Evolutionary conservation across 345 rosid species (phyloP).

Genomic region (Populus ilicifolia): DNA sequence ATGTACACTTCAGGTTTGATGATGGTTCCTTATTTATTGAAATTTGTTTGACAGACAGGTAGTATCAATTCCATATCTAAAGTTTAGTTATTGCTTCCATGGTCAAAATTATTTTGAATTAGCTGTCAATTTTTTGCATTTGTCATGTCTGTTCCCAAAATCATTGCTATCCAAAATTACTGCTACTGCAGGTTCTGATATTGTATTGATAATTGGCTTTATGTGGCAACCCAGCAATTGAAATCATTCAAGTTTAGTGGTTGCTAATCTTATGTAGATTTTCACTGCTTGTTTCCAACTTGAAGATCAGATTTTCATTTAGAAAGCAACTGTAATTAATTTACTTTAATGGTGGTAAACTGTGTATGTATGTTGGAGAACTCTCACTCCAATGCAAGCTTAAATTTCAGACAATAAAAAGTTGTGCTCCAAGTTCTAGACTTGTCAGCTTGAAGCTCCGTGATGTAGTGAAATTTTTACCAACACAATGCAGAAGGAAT

Average conservation of each 20-base stretch:
- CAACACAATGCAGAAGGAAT: background rate
- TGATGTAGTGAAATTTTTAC: background rate
- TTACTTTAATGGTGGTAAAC: background rate
- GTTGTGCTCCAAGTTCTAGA: background rate
- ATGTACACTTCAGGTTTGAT: conserved; percentile 80
- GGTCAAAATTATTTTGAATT: background rate
- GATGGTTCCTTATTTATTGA: conserved; percentile 8
- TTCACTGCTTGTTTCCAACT: background rate
- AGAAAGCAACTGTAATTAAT: background rate
- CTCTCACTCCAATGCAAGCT: background rate
- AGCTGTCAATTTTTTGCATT: background rate
- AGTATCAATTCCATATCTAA: background rate
- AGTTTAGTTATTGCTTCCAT: background rate
- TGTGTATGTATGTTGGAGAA: background rate
- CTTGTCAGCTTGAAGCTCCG: background rate
- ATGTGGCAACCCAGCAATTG: background rate
- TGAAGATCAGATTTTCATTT: background rate
- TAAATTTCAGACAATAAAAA: background rate
- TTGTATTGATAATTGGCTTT: background rate
- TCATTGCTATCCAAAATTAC: background rate
- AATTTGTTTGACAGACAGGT: background rate
- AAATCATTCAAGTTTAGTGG: background rate
- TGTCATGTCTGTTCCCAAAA: background rate
- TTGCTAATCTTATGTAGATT: background rate
- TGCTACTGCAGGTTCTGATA: background rate